Percentiles rank a stretch among this genome's conserved stretches.
phyloP scores from a whole-genome alignment of 2,329 filamentous ascomycete species.

The Bipolaris bicolor region DNA sequence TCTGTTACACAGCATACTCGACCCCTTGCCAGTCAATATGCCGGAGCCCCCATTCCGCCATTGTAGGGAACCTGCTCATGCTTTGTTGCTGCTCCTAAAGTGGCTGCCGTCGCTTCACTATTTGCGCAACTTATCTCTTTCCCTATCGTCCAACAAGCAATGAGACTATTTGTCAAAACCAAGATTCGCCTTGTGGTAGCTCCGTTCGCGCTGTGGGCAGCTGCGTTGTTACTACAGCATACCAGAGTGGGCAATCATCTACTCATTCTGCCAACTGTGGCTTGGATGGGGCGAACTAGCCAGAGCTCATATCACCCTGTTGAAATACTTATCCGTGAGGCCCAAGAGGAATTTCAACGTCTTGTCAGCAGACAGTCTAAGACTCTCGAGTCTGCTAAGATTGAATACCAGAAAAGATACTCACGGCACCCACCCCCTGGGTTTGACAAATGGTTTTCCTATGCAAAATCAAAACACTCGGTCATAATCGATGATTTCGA shows the following conservation, averaged over 20 bases:
- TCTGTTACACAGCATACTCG: too few relatives aligned
- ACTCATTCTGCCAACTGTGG: background rate
- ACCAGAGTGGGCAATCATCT: background rate
- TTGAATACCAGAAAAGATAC: slow-evolving; percentile 56
- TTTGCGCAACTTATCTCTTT: too few relatives aligned
- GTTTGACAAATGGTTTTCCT: slow-evolving; percentile 57
- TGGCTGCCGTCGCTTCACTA: too few relatives aligned
- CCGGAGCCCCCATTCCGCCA: too few relatives aligned
- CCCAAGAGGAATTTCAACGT: slow-evolving; percentile 26
- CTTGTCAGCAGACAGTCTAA: slow-evolving; percentile 49
- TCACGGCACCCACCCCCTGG: slow-evolving; percentile 53
- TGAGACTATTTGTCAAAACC: too few relatives aligned
- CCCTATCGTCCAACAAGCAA: too few relatives aligned
- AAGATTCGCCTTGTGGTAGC: background rate
- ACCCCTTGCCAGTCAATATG: too few relatives aligned
- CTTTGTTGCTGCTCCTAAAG: too few relatives aligned
- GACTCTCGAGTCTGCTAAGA: slow-evolving; percentile 26
- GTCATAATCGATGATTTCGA: slow-evolving; percentile 61
- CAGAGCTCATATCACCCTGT: slow-evolving; percentile 1
- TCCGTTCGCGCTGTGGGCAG: slow-evolving; percentile 1
- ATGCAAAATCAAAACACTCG: slow-evolving; percentile 50
- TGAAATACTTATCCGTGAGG: slow-evolving; percentile 1
- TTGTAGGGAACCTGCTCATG: too few relatives aligned
- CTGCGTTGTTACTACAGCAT: background rate
- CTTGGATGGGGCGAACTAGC: background rate